A percentile compares a stretch with the other conserved stretches of the same genome.
These are phyloP conservation scores for Neurospora tetrasperma DNA, from an alignment of 495 filamentous ascomycete species.

Conservation along the genomic window DNA sequence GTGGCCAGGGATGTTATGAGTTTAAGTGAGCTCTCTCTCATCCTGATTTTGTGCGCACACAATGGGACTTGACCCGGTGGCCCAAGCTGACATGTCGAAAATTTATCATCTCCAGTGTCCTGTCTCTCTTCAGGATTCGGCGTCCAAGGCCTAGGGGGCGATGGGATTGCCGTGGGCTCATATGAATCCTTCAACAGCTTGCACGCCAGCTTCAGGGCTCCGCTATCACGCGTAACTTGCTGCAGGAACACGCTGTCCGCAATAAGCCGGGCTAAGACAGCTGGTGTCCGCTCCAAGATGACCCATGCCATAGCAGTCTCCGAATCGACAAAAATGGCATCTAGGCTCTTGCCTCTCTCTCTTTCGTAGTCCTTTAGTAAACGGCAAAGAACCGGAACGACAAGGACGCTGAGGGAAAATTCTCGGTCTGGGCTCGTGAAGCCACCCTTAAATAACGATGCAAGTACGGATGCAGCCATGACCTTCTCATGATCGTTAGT, in stretches of 20 bases:
- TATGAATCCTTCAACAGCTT: slow-evolving; percentile 64
- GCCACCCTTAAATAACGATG: slow-evolving; percentile 61
- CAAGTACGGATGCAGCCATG: slow-evolving; percentile 70
- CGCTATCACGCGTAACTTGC: slow-evolving; percentile 70
- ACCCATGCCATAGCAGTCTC: slow-evolving; percentile 31
- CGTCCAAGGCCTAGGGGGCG: slow-evolving; percentile 34
- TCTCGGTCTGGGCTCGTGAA: slow-evolving; percentile 53
- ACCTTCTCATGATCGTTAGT: slow-evolving; percentile 54
- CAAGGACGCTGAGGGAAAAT: slow-evolving; percentile 49
- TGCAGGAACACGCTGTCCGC: slow-evolving; percentile 67
- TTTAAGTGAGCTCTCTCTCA: slow-evolving; percentile 67
- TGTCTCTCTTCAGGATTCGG: slow-evolving; percentile 18
- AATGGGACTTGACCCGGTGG: slow-evolving; percentile 50
- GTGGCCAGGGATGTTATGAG: slow-evolving; percentile 69
- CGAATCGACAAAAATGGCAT: slow-evolving; percentile 22
- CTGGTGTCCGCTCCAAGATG: slow-evolving; percentile 61
- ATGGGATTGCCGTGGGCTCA: slow-evolving; percentile 34
- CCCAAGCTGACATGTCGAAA: slow-evolving; percentile 40
- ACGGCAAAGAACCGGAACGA: slow-evolving; percentile 62
- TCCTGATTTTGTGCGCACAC: slow-evolving; percentile 61
- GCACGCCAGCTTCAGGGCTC: slow-evolving; percentile 59
- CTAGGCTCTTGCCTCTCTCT: slow-evolving; percentile 27
- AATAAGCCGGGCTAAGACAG: slow-evolving; percentile 66
- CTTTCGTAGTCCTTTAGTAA: slow-evolving; percentile 53
- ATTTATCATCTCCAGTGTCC: slow-evolving; percentile 11